Percentiles rank a stretch among this genome's conserved stretches.
Evolutionary conservation across 2,329 filamentous ascomycete species (phyloP).

Genomic region (Bipolaris oryzae): DNA sequence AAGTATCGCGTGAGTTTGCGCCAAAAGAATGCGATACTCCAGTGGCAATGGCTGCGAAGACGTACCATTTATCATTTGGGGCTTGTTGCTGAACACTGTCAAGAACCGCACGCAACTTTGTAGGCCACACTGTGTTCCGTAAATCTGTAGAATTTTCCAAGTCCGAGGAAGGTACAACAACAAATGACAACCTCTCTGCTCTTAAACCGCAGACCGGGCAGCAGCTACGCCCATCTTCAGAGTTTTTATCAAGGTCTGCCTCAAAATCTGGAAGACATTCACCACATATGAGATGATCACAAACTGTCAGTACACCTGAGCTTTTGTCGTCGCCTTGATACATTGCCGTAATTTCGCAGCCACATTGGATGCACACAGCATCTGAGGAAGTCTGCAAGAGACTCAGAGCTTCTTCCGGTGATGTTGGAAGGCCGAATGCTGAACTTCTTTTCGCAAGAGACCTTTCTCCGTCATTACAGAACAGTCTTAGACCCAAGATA

Average conservation of each 20-base stretch:
- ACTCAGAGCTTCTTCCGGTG: conserved; percentile 14
- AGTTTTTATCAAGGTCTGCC: conserved; percentile 19
- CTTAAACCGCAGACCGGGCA: conserved; percentile 22
- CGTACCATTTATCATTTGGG: background rate
- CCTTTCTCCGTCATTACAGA: conserved; percentile 30
- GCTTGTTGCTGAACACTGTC: background rate
- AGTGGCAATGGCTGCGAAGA: background rate
- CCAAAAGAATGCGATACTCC: no score
- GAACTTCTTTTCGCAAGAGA: background rate
- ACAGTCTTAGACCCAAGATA: conserved; percentile 32
- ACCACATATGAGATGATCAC: conserved; percentile 42
- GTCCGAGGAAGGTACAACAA: background rate
- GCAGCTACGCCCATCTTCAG: conserved; percentile 8
- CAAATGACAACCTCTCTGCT: background rate
- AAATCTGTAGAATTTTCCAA: background rate
- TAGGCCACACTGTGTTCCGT: background rate
- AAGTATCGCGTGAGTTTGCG: background rate
- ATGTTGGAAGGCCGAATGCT: background rate
- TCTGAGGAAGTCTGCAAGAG: conserved; percentile 15
- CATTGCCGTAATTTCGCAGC: conserved; percentile 7
- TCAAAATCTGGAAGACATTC: conserved; percentile 38
- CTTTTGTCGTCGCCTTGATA: conserved; percentile 7
- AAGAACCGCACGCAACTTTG: background rate
- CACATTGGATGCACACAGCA: conserved; percentile 12
- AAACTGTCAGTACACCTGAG: conserved; percentile 20